A percentile compares a stretch with the other conserved stretches of the same genome.
phyloP scores from a whole-genome alignment of 257 asterid species.

The Ocimum tenuiflorum region DNA sequence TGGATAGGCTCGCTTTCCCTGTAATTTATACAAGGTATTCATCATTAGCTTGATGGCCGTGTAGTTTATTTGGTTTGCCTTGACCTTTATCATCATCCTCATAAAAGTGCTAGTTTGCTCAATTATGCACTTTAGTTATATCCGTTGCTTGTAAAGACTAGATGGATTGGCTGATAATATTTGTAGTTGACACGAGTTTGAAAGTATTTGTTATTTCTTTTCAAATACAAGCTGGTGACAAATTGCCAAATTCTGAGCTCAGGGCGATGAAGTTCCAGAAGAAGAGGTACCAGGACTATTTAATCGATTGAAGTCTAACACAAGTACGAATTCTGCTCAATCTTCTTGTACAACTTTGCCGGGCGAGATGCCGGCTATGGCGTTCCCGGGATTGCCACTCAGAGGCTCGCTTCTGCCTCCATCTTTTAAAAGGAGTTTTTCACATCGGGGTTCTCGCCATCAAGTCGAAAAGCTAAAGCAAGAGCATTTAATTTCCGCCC shows the following conservation, averaged over 20 bases:
- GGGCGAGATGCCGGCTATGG: conserved; percentile 3
- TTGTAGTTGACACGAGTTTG: neutral
- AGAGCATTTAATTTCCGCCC: conserved; percentile 16
- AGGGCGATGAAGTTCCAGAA: conserved; percentile 84
- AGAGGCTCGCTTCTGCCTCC: conserved; percentile 45
- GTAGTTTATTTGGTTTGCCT: neutral
- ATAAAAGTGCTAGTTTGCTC: neutral
- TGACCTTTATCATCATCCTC: neutral
- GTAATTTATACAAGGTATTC: neutral
- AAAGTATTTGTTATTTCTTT: neutral
- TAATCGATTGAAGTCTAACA: conserved; percentile 26
- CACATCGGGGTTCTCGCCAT: conserved; percentile 17
- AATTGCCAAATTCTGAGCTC: conserved; percentile 15
- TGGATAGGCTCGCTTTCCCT: neutral
- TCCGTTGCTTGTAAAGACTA: neutral
- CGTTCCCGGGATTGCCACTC: conserved; percentile 13
- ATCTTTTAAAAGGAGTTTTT: conserved; percentile 49
- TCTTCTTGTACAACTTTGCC: conserved; percentile 17
- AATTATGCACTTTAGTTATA: neutral
- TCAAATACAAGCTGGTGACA: neutral
- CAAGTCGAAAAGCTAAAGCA: conserved; percentile 6
- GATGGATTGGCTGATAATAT: neutral
- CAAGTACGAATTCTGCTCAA: conserved; percentile 9
- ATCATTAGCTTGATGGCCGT: too few species aligned
- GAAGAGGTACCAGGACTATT: conserved; percentile 60